Evolutionary conservation across 306 rosid genomes (phyloP), one percentile per base, ranked within the genome.

Genomic region (Clitoria ternatea): DNA sequence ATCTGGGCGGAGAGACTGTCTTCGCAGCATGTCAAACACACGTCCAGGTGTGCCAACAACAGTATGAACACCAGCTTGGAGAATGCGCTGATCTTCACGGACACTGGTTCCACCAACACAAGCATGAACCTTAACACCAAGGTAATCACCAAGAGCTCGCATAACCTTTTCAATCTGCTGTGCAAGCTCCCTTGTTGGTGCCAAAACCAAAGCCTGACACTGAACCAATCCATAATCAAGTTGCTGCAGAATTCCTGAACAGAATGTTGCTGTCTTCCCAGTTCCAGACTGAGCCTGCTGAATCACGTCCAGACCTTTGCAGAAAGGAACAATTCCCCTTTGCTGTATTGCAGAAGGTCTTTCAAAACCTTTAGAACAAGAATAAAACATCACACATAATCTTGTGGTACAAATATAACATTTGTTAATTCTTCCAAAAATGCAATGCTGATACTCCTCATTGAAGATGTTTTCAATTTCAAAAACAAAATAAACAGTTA

Each of bases 211-310:
- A 35, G 98, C 93, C 84, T 90, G 98, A 52, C 98, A 93, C 74
- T 93, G 93, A 60, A 93, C 92, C 47, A 83, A 20, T 15, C 75
- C 88, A 81, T 88, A 90, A 74, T 90, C 96, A 43, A 93, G 96
- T 74, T 87, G 97, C 83, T 93, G 98, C 85, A 90, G 65, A 78
- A 93, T 81, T 24, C 98, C 98, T 0, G 97, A 90, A 72, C 98
- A 90, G 33, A 93, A 93, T 6, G 98, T 93, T 12, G 98, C 98
- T 19, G 98, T 93, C 77, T 93, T 93, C 27, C 97, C 97, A 0
- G 98, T 90, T 78, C 98, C 98, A 61, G 96, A 93, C 76, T 93
- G 98, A 24, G 97, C 98, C 78, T 93, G 98, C 74, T 90, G 98
- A 70, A 93, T 93, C 76, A 93, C 98, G 73, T 93, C 98, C 9